Percentiles rank a stretch among this genome's conserved stretches.
These are phyloP conservation scores for Chaetomiaceae sp. DNA, from an alignment of 2,329 filamentous ascomycete species.

Conservation along the genomic window DNA sequence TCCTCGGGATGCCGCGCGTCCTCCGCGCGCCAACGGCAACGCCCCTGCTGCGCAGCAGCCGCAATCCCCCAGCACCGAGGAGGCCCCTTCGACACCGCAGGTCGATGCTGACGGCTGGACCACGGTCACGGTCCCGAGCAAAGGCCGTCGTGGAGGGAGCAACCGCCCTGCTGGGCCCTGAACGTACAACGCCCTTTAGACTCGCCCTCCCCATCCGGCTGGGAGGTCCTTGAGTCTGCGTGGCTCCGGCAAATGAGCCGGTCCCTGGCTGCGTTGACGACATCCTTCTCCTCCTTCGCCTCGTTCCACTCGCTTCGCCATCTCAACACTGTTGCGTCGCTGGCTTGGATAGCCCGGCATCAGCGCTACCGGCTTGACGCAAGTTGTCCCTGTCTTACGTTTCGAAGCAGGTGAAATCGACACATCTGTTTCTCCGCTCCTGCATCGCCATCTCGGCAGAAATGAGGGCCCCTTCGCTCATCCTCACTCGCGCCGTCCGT, in stretches of 20 bases:
- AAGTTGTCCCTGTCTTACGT: not conserved
- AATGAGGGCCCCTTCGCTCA: constrained; percentile 11
- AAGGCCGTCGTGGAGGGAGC: constrained; percentile 35
- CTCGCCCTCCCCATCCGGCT: not conserved
- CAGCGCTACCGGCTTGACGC: constrained; percentile 14
- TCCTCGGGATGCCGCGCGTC: constrained; percentile 41
- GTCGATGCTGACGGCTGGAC: constrained; percentile 61
- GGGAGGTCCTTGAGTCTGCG: not conserved
- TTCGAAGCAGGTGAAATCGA: not conserved
- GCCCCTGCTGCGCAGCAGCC: constrained; percentile 35
- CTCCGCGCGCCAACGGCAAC: constrained; percentile 45
- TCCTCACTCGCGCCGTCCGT: not conserved
- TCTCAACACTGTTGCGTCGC: constrained; percentile 5
- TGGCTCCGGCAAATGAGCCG: not conserved
- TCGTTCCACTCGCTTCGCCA: constrained; percentile 5
- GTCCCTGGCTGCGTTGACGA: not conserved
- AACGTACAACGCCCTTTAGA: constrained; percentile 11
- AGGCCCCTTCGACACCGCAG: constrained; percentile 33
- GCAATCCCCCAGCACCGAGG: constrained; percentile 33
- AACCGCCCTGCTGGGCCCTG: constrained; percentile 19
- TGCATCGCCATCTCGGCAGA: not conserved
- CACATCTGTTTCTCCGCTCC: constrained; percentile 1
- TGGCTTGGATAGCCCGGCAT: constrained; percentile 22
- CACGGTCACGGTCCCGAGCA: constrained; percentile 52
- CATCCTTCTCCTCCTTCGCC: constrained; percentile 3